Evolutionary conservation across 345 rosid genomes (phyloP), one percentile per base, ranked within the genome.

Genomic region (Carallia pectinifolia): DNA sequence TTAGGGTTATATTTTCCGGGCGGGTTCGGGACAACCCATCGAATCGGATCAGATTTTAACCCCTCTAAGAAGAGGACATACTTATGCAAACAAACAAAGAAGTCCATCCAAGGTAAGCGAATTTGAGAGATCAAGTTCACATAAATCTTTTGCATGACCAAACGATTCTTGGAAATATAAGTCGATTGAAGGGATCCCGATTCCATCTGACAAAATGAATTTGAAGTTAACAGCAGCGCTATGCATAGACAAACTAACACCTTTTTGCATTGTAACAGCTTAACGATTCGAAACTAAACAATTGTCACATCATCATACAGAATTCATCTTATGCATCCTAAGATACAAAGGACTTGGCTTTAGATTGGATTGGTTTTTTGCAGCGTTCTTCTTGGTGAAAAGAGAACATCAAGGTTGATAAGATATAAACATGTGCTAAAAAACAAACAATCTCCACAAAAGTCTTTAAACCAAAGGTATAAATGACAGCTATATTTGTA

Each of bases 101-200:
- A 88, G 73, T 44, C 83, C 88, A 70, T 87, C 88, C 0, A 87
- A 79, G 17, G 89, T 5, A 73, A 74, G 84, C 12, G 92, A 90
- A 73, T 79, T 68, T 0, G 95, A 86, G 62, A 90, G 74, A 77
- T 84, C 84, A 84, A 93, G 67, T 39, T 73, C 85, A 56, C 78
- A 58, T 65, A 93, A 74, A 53, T 59, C n/a, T 69, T 74, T 79
- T 3, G 85, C 87, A 60, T 31, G 79, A 1, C 61, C 50, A 72
- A 88, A 92, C 0, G 86, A 81, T 54, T 72, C 81, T 48, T 64
- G 48, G 52, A 85, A 71, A 52, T 23, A 53, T 4, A 65, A 65
- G 61, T 79, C 81, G 33, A 79, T 64, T 1, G 85, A 73, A 60
- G 73, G 83, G 59, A 71, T 70, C 52, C 89, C 88, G 50, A 87